Conservation (phyloP, 2,329 filamentous ascomycete genomes). For the Penicillium sp. region DNA sequence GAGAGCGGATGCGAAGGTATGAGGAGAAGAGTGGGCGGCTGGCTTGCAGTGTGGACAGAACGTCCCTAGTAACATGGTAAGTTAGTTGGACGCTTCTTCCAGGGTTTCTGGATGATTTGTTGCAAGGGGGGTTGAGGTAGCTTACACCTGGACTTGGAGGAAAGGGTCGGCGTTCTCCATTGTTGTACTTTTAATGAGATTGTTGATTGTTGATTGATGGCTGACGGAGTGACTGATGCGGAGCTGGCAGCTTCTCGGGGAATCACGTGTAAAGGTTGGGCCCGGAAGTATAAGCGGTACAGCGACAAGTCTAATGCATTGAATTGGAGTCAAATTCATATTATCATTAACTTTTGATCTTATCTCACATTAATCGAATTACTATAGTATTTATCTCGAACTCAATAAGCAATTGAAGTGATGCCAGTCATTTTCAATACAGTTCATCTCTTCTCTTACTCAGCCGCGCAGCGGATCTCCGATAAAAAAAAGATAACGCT, state of each 20-base stretch:
- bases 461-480: conserved; percentile 6
- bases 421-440: background rate
- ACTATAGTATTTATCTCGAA: background rate
- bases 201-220: conserved; percentile 1
- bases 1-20: conserved; percentile 91
- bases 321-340: background rate
- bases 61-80: conserved; percentile 63
- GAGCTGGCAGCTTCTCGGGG: conserved; percentile 2
- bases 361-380: background rate
- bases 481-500: conserved; percentile 19
- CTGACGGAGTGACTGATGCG: background rate
- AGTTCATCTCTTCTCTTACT: background rate
- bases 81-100: conserved; percentile 4
- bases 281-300: background rate
- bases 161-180: conserved; percentile 47
- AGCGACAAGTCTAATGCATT: background rate
- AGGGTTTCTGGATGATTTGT: background rate
- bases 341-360: background rate
- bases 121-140: background rate
- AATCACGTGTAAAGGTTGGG: background rate
- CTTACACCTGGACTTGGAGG: conserved; percentile 50
- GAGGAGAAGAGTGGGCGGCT: conserved; percentile 88
- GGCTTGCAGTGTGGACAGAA: conserved; percentile 76
- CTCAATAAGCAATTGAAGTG: background rate
- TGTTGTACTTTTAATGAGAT: conserved; percentile 9